These are phyloP conservation scores for Berkeleyomyces basicola DNA, from an alignment of 2,329 filamentous ascomycete genomes.

Conservation along the genomic window DNA sequence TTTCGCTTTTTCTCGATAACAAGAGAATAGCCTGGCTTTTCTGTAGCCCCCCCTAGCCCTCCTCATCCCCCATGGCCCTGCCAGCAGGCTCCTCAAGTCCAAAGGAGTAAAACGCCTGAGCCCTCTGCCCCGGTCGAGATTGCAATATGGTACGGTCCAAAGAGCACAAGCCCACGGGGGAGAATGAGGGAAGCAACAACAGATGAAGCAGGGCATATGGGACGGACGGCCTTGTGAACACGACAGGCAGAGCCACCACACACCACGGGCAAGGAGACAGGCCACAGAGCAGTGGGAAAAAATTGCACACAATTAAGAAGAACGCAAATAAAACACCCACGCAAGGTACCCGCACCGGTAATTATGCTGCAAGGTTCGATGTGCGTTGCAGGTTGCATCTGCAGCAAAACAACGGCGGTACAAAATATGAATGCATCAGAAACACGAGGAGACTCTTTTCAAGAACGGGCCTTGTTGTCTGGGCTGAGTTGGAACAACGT, in stretches of 20 bases:
- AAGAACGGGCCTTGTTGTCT: too few species aligned
- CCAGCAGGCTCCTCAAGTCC: not conserved
- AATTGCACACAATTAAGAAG: constrained; percentile 7
- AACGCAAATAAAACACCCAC: constrained; percentile 2
- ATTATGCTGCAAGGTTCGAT: constrained; percentile 6
- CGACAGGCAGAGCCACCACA: not conserved
- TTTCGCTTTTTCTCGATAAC: not conserved
- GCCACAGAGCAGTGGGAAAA: constrained; percentile 4
- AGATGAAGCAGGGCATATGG: constrained; percentile 1
- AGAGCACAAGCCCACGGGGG: not conserved
- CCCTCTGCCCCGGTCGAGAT: constrained; percentile 1
- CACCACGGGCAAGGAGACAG: not conserved
- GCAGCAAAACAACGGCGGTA: not conserved
- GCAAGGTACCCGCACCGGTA: constrained; percentile 5
- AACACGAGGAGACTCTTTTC: too few species aligned
- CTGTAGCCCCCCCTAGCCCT: not conserved
- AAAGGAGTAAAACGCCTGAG: not conserved
- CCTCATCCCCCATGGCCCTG: not conserved
- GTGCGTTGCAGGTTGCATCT: not conserved
- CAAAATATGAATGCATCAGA: not conserved
- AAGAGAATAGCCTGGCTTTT: not conserved
- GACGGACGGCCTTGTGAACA: not conserved
- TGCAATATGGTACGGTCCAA: not conserved
- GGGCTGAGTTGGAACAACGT: too few species aligned
- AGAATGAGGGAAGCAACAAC: not conserved